Evolutionary conservation across 2,329 filamentous ascomycete genomes (phyloP).

Genomic region (Davidsoniella eucalypti): DNA sequence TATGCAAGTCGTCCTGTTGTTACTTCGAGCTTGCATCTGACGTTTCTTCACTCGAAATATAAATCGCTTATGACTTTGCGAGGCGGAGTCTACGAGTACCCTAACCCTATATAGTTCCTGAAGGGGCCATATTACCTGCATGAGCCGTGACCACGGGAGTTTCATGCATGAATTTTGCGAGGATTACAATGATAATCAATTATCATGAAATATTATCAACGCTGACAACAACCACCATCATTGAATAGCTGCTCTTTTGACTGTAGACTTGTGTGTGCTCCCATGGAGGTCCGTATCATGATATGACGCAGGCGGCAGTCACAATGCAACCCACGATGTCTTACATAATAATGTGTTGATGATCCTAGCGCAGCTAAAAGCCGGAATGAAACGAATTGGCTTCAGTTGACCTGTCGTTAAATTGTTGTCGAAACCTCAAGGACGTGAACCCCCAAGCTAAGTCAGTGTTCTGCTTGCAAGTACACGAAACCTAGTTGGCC

Average conservation of each 20-base stretch:
- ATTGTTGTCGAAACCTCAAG: no score
- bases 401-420: no score
- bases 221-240: neutral
- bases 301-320: no score
- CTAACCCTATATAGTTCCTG: neutral
- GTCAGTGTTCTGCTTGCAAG: no score
- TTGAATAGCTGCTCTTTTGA: neutral
- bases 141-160: neutral
- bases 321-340: no score
- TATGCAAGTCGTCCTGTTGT: neutral
- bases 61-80: neutral
- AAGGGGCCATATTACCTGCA: conserved; percentile 6
- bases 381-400: no score
- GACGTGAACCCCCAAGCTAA: no score
- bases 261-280: no score
- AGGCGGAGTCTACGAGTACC: neutral
- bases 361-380: no score
- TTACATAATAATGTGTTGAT: no score
- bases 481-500: no score
- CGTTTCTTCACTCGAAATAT: neutral
- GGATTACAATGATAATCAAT: neutral
- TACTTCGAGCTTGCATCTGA: neutral
- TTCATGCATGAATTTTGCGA: neutral
- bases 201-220: neutral
- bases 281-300: no score